Evolutionary conservation across 2,329 filamentous ascomycete genomes (phyloP).

Genomic region (Aspergillus jensenii): DNA sequence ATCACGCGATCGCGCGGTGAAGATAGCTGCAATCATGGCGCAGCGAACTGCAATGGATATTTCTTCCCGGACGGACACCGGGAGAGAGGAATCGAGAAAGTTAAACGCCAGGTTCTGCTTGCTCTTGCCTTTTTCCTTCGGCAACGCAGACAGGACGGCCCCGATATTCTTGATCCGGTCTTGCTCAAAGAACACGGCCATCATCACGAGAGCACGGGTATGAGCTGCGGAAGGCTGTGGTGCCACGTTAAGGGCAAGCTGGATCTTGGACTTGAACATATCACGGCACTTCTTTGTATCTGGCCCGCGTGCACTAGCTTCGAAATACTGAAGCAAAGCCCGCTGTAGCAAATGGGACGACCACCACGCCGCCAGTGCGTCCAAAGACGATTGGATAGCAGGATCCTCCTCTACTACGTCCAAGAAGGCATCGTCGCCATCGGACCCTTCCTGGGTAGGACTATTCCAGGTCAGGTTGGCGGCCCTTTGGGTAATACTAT

Average conservation of each 20-base stretch:
- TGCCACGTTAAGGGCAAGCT: slow-evolving; percentile 69
- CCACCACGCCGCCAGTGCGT: slow-evolving; percentile 89
- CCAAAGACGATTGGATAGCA: slow-evolving; percentile 80
- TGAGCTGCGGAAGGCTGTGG: slow-evolving; percentile 75
- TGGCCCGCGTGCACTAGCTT: slow-evolving; percentile 50
- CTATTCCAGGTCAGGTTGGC: slow-evolving; percentile 89
- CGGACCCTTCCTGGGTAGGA: slow-evolving; percentile 67
- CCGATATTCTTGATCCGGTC: slow-evolving; percentile 53
- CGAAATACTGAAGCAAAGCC: slow-evolving; percentile 65
- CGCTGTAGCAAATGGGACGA: slow-evolving; percentile 72
- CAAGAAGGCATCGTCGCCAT: slow-evolving; percentile 68
- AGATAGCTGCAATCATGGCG: slow-evolving; percentile 58
- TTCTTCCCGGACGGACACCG: slow-evolving; percentile 50
- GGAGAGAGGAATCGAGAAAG: slow-evolving; percentile 56
- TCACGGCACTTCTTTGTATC: slow-evolving; percentile 41
- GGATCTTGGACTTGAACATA: slow-evolving; percentile 55
- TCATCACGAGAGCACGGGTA: slow-evolving; percentile 58
- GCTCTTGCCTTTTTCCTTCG: slow-evolving; percentile 35
- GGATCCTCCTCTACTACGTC: slow-evolving; percentile 82
- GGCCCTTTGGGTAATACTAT: slow-evolving; percentile 76
- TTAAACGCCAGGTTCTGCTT: slow-evolving; percentile 36
- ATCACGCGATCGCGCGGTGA: slow-evolving; percentile 38
- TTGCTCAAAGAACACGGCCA: slow-evolving; percentile 57
- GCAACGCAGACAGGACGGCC: slow-evolving; percentile 55
- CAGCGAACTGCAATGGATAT: slow-evolving; percentile 59